Percentiles rank a stretch among this genome's conserved stretches.
phyloP scores from a whole-genome alignment of 257 asterid genomes.

The Catharanthus roseus region DNA sequence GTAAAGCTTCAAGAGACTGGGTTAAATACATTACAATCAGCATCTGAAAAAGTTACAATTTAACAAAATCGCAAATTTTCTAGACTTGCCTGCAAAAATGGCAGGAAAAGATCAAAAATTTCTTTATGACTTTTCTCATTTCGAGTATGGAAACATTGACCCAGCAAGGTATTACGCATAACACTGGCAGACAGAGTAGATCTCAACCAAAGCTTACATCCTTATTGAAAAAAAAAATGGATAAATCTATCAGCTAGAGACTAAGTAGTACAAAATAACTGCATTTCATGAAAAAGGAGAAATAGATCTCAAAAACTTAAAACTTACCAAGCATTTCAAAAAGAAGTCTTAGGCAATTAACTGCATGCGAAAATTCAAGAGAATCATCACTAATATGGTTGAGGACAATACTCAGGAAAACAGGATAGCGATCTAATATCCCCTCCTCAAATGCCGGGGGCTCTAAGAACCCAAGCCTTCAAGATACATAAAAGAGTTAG shows the following conservation, averaged over 20 bases:
- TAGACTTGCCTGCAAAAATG: constrained; percentile 83
- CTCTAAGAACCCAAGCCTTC: constrained; percentile 92
- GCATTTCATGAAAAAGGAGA: neutral
- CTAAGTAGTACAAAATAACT: neutral
- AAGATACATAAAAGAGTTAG: constrained; percentile 20
- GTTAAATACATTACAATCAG: neutral
- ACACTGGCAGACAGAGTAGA: constrained; percentile 92
- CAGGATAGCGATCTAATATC: constrained; percentile 84
- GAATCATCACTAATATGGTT: constrained; percentile 94
- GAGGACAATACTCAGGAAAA: constrained; percentile 88
- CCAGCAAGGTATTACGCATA: constrained; percentile 91
- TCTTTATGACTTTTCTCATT: constrained; percentile 97
- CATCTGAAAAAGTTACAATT: constrained; percentile 5
- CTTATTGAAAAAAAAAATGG: constrained; percentile 30
- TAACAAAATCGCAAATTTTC: neutral
- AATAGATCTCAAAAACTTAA: neutral
- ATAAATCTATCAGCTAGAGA: constrained; percentile 8
- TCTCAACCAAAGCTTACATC: constrained; percentile 95
- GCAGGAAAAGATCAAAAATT: constrained; percentile 94
- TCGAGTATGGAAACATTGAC: constrained; percentile 98
- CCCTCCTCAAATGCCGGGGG: constrained; percentile 99
- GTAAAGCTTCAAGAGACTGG: constrained; percentile 98
- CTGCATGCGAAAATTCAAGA: constrained; percentile 80
- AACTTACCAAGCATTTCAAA: constrained; percentile 93
- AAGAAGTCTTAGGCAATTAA: constrained; percentile 80